These are phyloP conservation scores for Steccherinum ochraceum DNA, from an alignment of 768 basidiomycete genomes.

Conservation along the genomic window DNA sequence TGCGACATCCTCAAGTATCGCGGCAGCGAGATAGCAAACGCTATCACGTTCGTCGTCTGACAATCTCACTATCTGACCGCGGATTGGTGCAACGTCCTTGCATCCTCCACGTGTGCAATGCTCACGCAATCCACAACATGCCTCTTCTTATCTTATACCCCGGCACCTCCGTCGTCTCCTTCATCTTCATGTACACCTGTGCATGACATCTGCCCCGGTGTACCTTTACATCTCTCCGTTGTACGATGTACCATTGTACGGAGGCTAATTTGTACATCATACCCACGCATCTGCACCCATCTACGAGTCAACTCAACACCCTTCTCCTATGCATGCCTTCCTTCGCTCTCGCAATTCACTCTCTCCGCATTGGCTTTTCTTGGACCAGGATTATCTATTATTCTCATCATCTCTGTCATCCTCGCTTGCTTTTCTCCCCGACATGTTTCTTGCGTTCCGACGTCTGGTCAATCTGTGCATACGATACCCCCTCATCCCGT, in stretches of 20 bases:
- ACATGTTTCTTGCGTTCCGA: too few relatives aligned
- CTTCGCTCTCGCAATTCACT: not conserved
- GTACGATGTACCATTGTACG: not conserved
- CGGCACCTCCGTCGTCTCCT: too few relatives aligned
- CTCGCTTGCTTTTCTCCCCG: not conserved
- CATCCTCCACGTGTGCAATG: too few relatives aligned
- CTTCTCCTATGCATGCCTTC: not conserved
- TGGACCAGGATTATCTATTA: not conserved
- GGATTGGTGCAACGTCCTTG: too few relatives aligned
- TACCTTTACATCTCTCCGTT: too few relatives aligned
- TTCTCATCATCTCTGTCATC: not conserved
- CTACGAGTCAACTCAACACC: not conserved
- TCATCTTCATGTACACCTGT: too few relatives aligned
- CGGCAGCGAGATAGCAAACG: not conserved
- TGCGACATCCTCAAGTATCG: not conserved
- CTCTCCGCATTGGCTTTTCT: not conserved
- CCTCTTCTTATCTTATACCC: too few relatives aligned
- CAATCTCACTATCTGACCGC: too few relatives aligned
- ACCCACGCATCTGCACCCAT: not conserved
- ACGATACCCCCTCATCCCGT: not conserved
- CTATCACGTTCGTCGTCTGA: too few relatives aligned
- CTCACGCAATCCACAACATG: too few relatives aligned
- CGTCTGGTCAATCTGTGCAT: not conserved
- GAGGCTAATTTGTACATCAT: not conserved
- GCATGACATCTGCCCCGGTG: too few relatives aligned